phyloP scores from a whole-genome alignment of 192 early-diverging fungal species.

The Entomortierella chlamydospora region DNA sequence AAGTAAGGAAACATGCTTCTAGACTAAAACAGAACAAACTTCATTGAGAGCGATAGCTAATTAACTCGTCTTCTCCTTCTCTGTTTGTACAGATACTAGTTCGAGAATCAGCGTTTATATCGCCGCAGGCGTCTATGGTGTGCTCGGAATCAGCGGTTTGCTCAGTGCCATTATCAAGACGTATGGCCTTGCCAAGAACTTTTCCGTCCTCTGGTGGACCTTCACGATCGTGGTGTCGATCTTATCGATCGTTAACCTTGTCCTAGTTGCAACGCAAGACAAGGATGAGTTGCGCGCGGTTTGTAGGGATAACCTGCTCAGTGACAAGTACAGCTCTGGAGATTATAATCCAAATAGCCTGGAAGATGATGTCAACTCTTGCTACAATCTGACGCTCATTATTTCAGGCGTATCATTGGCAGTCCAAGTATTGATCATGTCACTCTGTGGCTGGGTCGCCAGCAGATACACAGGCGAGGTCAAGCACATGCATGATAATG shows the following conservation, averaged over 20 bases:
- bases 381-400: constrained; percentile 2
- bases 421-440: constrained; percentile 12
- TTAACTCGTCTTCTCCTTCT: no score
- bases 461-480: constrained; percentile 13
- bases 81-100: constrained; percentile 1
- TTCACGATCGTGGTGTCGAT: constrained; percentile 5
- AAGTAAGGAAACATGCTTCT: background rate
- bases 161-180: constrained; percentile 18
- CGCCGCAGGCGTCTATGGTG: constrained; percentile 8
- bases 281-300: background rate
- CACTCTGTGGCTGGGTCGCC: constrained; percentile 24
- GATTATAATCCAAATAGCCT: background rate
- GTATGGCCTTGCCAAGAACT: constrained; percentile 28
- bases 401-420: background rate
- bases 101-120: constrained; percentile 13
- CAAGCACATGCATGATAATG: constrained; percentile 23
- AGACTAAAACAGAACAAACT: no score
- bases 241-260: constrained; percentile 2
- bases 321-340: background rate
- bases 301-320: background rate
- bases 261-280: background rate
- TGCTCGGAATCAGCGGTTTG: constrained; percentile 17
- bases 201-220: constrained; percentile 36
- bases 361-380: constrained; percentile 8
- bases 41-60: no score